phyloP scores from a whole-genome alignment of 371 early-diverging fungal genomes.

The Zopfochytrium polystomum region DNA sequence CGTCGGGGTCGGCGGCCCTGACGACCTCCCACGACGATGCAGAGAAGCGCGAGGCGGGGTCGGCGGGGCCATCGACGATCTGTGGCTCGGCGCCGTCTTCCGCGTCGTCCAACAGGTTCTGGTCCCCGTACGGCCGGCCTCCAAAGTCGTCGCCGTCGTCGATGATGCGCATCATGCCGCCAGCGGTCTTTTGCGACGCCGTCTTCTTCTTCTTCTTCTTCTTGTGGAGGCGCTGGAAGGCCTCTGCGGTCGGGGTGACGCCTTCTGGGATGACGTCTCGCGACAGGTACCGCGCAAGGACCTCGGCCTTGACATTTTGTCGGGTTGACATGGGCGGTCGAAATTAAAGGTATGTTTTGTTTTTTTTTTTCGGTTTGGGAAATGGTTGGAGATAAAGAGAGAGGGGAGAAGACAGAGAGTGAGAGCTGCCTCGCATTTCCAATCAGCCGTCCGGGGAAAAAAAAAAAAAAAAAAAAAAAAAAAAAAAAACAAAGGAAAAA shows the following conservation, averaged over 20 bases:
- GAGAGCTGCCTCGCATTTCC: too few species aligned
- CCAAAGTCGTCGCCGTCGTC: slow-evolving; percentile 8
- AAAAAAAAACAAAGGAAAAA: too few species aligned
- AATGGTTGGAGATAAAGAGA: too few species aligned
- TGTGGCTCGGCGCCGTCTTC: neutral
- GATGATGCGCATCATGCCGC: neutral
- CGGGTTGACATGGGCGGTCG: too few species aligned
- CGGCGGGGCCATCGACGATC: slow-evolving; percentile 1
- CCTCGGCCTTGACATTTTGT: slow-evolving; percentile 2
- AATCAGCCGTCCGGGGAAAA: too few species aligned
- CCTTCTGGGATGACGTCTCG: slow-evolving; percentile 2
- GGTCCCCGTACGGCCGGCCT: neutral
- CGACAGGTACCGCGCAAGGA: slow-evolving; percentile 6
- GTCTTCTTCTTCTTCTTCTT: slow-evolving; percentile 5
- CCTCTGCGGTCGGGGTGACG: neutral
- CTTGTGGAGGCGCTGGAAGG: neutral
- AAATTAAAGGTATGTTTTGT: too few species aligned
- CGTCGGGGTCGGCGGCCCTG: neutral
- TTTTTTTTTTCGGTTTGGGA: too few species aligned
- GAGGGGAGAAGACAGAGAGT: too few species aligned
- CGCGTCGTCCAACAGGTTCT: neutral
- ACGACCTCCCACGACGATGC: slow-evolving; percentile 9
- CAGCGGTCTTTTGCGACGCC: neutral
- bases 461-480: too few species aligned
- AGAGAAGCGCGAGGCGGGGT: neutral